Percentiles rank a stretch among this genome's conserved stretches.
Evolutionary conservation across 768 basidiomycete species (phyloP).

Genomic region (Leccinum subgranulosum): DNA sequence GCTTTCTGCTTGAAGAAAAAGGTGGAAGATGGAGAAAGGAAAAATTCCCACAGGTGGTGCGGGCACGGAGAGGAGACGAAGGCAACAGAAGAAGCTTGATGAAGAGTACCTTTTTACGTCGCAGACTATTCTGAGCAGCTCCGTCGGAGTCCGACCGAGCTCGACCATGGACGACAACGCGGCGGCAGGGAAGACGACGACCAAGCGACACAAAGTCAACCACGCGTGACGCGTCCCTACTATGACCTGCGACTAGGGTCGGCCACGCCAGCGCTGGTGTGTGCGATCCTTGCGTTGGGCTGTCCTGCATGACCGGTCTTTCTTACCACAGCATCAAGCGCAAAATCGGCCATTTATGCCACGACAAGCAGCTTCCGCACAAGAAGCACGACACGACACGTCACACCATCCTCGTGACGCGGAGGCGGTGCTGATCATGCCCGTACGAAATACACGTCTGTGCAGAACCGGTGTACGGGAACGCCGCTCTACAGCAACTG

Average conservation of each 20-base stretch:
- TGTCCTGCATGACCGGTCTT: conserved; percentile 1
- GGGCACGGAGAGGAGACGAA: too few species aligned
- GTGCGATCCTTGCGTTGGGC: conserved; percentile 25
- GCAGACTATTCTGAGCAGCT: too few species aligned
- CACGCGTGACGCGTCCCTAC: conserved; percentile 92
- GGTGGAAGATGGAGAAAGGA: too few species aligned
- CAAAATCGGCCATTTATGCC: conserved; percentile 92
- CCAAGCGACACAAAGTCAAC: conserved; percentile 82
- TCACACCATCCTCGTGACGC: conserved; percentile 19
- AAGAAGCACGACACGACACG: conserved; percentile 44
- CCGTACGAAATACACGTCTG: background rate
- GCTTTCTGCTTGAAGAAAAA: too few species aligned
- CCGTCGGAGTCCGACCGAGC: too few species aligned
- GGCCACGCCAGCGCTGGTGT: conserved; percentile 91
- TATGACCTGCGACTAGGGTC: conserved; percentile 88
- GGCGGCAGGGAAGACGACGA: conserved; percentile 30
- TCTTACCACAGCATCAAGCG: conserved; percentile 77
- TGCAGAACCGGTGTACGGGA: conserved; percentile 24
- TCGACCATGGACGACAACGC: background rate
- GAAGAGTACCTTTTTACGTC: too few species aligned
- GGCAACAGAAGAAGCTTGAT: too few species aligned
- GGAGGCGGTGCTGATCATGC: conserved; percentile 33
- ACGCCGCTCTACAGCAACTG: conserved; percentile 20
- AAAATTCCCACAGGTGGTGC: too few species aligned
- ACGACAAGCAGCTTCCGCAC: conserved; percentile 69